Evolutionary conservation across 1,139 yeast genomes (phyloP).

Genomic region (Sugiyamaella neomexicana): DNA sequence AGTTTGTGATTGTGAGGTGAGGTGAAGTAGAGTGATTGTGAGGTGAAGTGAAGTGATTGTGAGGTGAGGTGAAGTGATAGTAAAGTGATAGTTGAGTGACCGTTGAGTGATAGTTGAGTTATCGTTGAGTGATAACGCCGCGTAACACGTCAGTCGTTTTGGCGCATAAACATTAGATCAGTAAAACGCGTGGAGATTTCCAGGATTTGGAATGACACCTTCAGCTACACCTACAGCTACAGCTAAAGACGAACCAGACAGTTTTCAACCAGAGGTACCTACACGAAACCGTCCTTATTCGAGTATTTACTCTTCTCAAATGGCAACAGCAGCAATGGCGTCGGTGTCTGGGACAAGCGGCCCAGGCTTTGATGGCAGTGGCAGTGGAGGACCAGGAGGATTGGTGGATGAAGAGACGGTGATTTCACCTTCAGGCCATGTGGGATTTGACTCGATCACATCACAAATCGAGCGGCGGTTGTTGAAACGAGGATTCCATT

Average conservation of each 20-base stretch:
- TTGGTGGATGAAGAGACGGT: constrained; percentile 5
- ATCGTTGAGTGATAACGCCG: constrained; percentile 7
- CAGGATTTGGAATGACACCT: not conserved
- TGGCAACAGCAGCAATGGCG: constrained; percentile 2
- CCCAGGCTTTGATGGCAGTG: no score
- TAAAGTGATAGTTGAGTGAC: not conserved
- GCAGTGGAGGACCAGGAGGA: no score
- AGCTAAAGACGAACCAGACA: not conserved
- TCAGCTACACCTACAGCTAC: no score
- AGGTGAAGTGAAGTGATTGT: no score
- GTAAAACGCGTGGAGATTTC: not conserved
- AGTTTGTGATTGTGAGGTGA: no score
- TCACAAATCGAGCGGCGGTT: constrained; percentile 91
- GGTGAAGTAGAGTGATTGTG: no score
- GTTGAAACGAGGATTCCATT: constrained; percentile 89
- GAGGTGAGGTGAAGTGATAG: no score
- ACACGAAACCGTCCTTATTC: constrained; percentile 3
- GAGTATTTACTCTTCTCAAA: not conserved
- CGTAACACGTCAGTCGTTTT: constrained; percentile 3
- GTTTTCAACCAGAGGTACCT: not conserved
- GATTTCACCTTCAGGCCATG: constrained; percentile 57
- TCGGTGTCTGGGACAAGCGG: no score
- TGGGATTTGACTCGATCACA: constrained; percentile 96
- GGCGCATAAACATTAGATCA: constrained; percentile 2
- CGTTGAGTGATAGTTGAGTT: not conserved